These are phyloP conservation scores for Trichoderma sp. DNA, from an alignment of 2,329 filamentous ascomycete genomes.

Conservation along the genomic window DNA sequence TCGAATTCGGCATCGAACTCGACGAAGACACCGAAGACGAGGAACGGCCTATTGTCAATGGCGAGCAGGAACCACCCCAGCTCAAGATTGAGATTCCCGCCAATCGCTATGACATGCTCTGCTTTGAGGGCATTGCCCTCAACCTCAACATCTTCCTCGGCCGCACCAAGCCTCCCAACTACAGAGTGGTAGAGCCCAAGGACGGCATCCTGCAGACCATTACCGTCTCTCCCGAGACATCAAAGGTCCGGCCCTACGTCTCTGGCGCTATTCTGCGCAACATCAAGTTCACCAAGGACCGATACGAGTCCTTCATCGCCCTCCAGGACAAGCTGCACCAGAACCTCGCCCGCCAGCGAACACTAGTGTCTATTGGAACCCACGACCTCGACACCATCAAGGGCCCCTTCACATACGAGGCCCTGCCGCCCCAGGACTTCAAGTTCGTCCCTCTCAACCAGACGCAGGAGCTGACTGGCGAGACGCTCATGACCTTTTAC, in stretches of 20 bases:
- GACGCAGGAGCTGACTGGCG: constrained; percentile 80
- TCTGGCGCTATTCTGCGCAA: constrained; percentile 87
- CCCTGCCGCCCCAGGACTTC: constrained; percentile 86
- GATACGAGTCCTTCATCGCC: constrained; percentile 96
- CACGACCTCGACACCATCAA: constrained; percentile 93
- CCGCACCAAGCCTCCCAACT: constrained; percentile 74
- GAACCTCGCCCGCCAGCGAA: constrained; percentile 90
- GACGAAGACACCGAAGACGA: constrained; percentile 89
- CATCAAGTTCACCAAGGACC: constrained; percentile 85
- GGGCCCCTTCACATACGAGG: constrained; percentile 96
- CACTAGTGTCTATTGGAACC: constrained; percentile 94
- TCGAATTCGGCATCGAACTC: constrained; percentile 97
- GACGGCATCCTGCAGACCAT: constrained; percentile 77
- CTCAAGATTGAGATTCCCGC: constrained; percentile 98
- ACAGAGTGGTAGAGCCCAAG: constrained; percentile 70
- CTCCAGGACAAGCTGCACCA: constrained; percentile 98
- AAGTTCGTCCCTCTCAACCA: constrained; percentile 91
- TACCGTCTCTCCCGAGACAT: constrained; percentile 73
- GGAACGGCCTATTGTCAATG: constrained; percentile 72
- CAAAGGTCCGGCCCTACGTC: constrained; percentile 80
- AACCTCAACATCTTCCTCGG: constrained; percentile 95
- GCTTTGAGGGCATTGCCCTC: constrained; percentile 93
- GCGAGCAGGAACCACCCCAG: constrained; percentile 83
- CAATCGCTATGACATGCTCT: constrained; percentile 93
- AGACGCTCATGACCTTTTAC: constrained; percentile 92